These are phyloP conservation scores for Cytospora piceicola DNA, from an alignment of 2,329 filamentous ascomycete species.

Conservation along the genomic window DNA sequence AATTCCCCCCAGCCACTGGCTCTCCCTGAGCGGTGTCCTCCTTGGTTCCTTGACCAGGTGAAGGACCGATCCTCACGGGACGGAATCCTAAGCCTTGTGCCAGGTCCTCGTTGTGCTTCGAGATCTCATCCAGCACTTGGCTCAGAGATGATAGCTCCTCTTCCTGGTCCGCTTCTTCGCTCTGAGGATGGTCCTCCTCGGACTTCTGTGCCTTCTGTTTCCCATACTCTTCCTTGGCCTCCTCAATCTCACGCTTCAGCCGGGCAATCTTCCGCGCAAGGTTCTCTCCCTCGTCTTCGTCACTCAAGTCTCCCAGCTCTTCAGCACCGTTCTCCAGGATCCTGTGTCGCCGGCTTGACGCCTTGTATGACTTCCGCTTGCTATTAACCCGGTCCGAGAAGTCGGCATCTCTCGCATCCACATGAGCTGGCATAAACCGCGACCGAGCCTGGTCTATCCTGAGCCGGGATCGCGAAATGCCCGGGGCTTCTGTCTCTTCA, in stretches of 20 bases:
- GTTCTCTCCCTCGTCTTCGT: slow-evolving; percentile 72
- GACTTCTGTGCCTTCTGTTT: slow-evolving; percentile 48
- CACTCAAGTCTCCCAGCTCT: slow-evolving; percentile 72
- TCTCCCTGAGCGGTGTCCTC: slow-evolving; percentile 34
- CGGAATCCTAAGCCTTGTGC: slow-evolving; percentile 35
- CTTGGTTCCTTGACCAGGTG: slow-evolving; percentile 32
- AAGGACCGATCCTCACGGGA: slow-evolving; percentile 32
- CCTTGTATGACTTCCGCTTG: slow-evolving; percentile 83
- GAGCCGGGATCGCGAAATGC: slow-evolving; percentile 76
- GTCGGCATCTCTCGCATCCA: slow-evolving; percentile 79
- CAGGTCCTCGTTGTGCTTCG: slow-evolving; percentile 39
- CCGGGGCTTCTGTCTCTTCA: slow-evolving; percentile 62
- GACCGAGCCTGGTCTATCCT: slow-evolving; percentile 79
- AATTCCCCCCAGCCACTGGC: slow-evolving; percentile 35
- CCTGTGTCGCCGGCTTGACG: slow-evolving; percentile 68
- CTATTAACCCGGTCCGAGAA: slow-evolving; percentile 87
- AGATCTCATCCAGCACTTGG: slow-evolving; percentile 70
- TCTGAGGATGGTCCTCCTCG: slow-evolving; percentile 46
- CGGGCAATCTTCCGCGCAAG: slow-evolving; percentile 80
- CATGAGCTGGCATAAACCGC: slow-evolving; percentile 73
- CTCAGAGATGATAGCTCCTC: slow-evolving; percentile 71
- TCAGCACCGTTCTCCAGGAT: slow-evolving; percentile 66
- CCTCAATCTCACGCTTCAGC: slow-evolving; percentile 80
- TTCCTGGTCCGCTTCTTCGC: slow-evolving; percentile 47
- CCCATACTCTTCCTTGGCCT: slow-evolving; percentile 66